A percentile compares a stretch with the other conserved stretches of the same genome.
phyloP scores from a whole-genome alignment of 257 asterid species.

The Fraxinus excelsior region DNA sequence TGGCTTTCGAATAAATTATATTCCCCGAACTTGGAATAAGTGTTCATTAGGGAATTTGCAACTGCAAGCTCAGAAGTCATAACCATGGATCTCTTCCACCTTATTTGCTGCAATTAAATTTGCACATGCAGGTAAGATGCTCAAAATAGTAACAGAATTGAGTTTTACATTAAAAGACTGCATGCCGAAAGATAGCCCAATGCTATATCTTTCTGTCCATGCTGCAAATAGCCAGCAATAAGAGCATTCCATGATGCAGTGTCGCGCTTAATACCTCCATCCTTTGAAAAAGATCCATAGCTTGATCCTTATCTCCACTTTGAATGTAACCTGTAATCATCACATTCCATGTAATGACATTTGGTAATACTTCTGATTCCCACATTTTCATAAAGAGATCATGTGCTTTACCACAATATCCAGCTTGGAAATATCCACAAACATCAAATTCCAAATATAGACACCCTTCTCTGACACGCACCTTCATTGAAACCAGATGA shows the following conservation, averaged over 20 bases:
- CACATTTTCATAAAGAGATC: conserved; percentile 67
- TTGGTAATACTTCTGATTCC: conserved; percentile 52
- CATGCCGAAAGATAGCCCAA: conserved; percentile 62
- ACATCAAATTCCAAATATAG: conserved; percentile 81
- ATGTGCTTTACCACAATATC: conserved; percentile 70
- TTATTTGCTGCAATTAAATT: conserved; percentile 58
- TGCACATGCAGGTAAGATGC: conserved; percentile 74
- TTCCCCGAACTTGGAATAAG: conserved; percentile 68
- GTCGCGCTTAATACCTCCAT: conserved; percentile 60
- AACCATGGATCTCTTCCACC: conserved; percentile 78
- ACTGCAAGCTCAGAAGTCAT: conserved; percentile 56
- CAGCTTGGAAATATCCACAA: conserved; percentile 77
- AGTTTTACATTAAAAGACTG: conserved; percentile 57
- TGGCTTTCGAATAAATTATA: conserved; percentile 47
- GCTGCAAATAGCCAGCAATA: conserved; percentile 64
- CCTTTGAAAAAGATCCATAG: conserved; percentile 65
- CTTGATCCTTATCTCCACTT: conserved; percentile 76
- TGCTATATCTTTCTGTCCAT: conserved; percentile 63
- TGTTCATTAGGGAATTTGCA: conserved; percentile 61
- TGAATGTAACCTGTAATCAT: conserved; percentile 75
- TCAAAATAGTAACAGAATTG: conserved; percentile 66
- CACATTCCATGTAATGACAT: conserved; percentile 75
- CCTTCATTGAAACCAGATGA: conserved; percentile 57
- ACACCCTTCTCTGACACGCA: conserved; percentile 74
- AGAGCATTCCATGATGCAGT: conserved; percentile 86